A percentile compares a stretch with the other conserved stretches of the same genome.
Evolutionary conservation across 208 protist species (phyloP).

Genomic region (Trypanosoma avium): DNA sequence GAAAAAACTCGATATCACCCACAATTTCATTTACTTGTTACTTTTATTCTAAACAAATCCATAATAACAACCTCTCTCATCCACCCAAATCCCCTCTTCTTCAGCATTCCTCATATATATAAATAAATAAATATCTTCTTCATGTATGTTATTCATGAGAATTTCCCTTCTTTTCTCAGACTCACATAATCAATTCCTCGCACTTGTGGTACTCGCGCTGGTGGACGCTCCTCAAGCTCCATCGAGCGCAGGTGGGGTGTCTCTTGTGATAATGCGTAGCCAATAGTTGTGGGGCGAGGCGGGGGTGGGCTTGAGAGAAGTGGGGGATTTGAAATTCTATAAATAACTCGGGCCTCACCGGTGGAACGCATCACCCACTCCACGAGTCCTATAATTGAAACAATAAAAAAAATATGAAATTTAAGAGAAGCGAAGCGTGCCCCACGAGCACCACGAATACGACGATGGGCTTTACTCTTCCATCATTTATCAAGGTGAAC

Average conservation of each 20-base stretch:
- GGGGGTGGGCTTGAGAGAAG: constrained; percentile 62
- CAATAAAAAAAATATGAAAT: constrained; percentile 56
- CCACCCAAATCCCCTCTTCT: too few species aligned
- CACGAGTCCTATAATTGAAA: constrained; percentile 34
- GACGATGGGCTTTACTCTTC: constrained; percentile 62
- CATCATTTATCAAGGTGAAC: constrained; percentile 49
- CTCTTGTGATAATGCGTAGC: constrained; percentile 51
- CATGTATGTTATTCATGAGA: too few species aligned
- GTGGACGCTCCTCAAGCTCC: constrained; percentile 43
- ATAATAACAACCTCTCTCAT: too few species aligned
- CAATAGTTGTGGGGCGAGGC: constrained; percentile 43
- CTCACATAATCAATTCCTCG: constrained; percentile 21
- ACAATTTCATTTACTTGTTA: too few species aligned
- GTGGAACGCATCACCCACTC: constrained; percentile 63
- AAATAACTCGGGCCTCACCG: constrained; percentile 25
- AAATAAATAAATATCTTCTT: too few species aligned
- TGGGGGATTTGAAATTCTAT: constrained; percentile 43
- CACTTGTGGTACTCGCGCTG: constrained; percentile 43
- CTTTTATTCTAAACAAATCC: too few species aligned
- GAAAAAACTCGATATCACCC: too few species aligned
- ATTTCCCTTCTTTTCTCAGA: constrained; percentile 16
- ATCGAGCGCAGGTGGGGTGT: constrained; percentile 58
- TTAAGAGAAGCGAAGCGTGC: constrained; percentile 50
- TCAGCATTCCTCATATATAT: too few species aligned
- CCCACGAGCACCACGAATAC: constrained; percentile 54